Base-by-base conservation (phyloP, 2,329 filamentous ascomycete species). In the Malbranchea cinnamomea region DNA sequence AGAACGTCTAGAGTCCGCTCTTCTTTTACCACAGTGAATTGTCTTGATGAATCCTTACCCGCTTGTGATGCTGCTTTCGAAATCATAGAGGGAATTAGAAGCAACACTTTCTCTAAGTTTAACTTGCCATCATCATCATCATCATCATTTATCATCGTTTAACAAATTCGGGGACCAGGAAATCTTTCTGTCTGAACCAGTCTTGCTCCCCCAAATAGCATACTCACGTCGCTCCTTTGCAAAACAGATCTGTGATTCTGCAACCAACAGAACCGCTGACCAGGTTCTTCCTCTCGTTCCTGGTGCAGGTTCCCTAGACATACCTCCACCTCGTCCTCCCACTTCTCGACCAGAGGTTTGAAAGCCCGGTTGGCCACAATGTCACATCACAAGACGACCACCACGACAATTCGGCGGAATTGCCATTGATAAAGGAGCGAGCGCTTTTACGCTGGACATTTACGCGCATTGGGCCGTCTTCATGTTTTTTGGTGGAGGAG, bases 401-500 rank as follows among this genome's bases (percentile, higher is more conserved):
- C 13, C 2, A 11, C 20, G 35, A 32, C 8, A 30, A 9, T 4
- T 13, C 17, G 12, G 16, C 22, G 11, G 26, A 35, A 6, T 29
- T 42, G n/a, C n/a, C n/a, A n/a, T n/a, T n/a, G 15, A 39, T 36
- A 15, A 29, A 30, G n/a, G 22, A 21, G 8, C 37, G 42, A 26
- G 40, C 33, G 5, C 40, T 44, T n/a, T n/a, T 29, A 40, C 40
- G 14, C 33, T 44, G 14, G 40, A 44, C 18, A 39, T 42, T 11
- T 44, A 42, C 19, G 38, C 40, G 21, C 38, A 44, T 20, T 44
- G 40, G 41, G 38, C 34, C 10, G 37, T 44, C 17, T 32, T 44
- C 10, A 41, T 42, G 41, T 41, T 44, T 33, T n/a, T 29, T 43
- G 32, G 39, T 38, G n/a, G 41, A 43, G 25, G 34, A 42, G 5